Base-by-base conservation (phyloP, 768 basidiomycete genomes). In the Pleurotus djamor region DNA sequence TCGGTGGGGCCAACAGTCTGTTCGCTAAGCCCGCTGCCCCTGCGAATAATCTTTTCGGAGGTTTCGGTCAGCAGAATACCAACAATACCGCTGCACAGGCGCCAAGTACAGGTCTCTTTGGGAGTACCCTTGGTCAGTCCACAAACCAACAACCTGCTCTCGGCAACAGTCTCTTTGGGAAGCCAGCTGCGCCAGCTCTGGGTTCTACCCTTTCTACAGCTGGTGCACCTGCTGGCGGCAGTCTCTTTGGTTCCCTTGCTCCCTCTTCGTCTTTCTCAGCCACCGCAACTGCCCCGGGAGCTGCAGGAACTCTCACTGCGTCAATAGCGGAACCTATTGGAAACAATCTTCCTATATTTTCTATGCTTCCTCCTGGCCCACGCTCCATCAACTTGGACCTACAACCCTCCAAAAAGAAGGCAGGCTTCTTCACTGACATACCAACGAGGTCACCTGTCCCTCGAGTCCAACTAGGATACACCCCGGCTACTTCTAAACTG, bases 251-350 rank as follows among this genome's bases (percentile, higher is more conserved):
- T 14, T 65, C 76, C 9, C 70, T 78, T 37, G 76, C 72, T 28
- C 69, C 67, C 59, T 65, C 70, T 58, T 60, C 71, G 60, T 37
- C 68, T 60, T 72, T 83, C 32, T 77, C 76, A 49, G 69, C 75
- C 9, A 81, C 82, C 35, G 66, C 72, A 0, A 68, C 68, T 48
- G 72, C 74, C 57, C 74, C 77, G n/a, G 83, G 74, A 35, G 75
- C 77, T 44, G 84, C 85, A 72, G 85, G 84, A 38, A 71, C 80
- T 0, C 76, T 96, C 56, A 90, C 88, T 7, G 91, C 94, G 1
- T 95, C 95, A 16, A 92, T 98, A 67, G 88, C 91, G 32, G 91
- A 96, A 70, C 92, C 92, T 6, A 87, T 94, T 62, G 83, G 82
- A 35, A 78, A 83, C 52, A 87, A 88, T 61, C 69, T 91, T 54